Evolutionary conservation across 169 alveolate genomes (phyloP), one percentile per base, ranked within the genome.

Genomic region (Eimeria sp.): DNA sequence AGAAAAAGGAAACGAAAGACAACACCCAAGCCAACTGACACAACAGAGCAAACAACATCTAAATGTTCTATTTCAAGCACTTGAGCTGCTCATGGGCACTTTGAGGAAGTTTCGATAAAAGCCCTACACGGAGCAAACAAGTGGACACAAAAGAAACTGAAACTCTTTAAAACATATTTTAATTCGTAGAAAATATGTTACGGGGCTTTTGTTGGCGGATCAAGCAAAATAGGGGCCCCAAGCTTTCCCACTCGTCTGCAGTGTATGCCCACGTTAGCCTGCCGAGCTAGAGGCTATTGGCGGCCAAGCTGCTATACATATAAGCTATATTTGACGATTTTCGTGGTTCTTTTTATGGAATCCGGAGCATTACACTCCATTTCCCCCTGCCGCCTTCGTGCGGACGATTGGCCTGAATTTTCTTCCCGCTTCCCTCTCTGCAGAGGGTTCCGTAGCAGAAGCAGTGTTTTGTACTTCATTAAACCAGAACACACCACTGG

Each of bases 171-270:
- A 6, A 25, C 43, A n/a, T 1, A 65, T 7, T 65, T 5, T 40
- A 20, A 65, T 65, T 65, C 75, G 22, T 65, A 65, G 22, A 40
- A 25, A 65, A 40, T 25, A 4, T 9, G 6, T 65, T 65, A 7
- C 22, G 75, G 75, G 75, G 75, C 75, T 65, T 65, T 65, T 65
- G 14, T 9, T 9, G 10, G 0, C 34, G 45, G 75, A 65, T 65
- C 75, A 16, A 34, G 22, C 75, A 65, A 65, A 65, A n/a, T 34
- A 34, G 43, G 40, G 75, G 75, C 16, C 75, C 75, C 34, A 3
- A 65, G 75, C 75, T 65, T 65, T 65, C 75, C 75, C 43, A n/a
- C 43, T 65, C 75, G 75, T 13, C 75, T 65, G 43, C 75, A 7
- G 75, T 65, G 75, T 65, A 25, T 25, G 75, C 18, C 34, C 43